Percentiles rank a stretch among this genome's conserved stretches.
Conservation (phyloP, 768 basidiomycete genomes). For the Pisolithus tinctorius region DNA sequence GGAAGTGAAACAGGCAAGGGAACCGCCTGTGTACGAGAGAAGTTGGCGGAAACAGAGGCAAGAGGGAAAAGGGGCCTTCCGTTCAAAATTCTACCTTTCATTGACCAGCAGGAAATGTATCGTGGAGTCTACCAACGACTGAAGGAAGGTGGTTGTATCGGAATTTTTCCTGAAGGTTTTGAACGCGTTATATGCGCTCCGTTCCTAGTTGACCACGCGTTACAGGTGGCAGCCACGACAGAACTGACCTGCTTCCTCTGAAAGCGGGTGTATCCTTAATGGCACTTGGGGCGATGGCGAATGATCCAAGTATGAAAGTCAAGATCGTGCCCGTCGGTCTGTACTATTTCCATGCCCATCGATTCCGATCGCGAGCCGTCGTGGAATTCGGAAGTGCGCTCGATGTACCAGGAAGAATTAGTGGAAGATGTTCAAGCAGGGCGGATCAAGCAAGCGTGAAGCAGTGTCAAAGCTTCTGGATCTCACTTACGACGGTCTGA, state of each 20-base stretch:
- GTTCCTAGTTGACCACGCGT: neutral
- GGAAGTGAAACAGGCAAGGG: conserved; percentile 74
- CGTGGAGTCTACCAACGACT: conserved; percentile 83
- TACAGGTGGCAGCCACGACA: conserved; percentile 94
- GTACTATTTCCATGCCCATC: conserved; percentile 70
- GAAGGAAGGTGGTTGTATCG: conserved; percentile 83
- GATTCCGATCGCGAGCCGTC: conserved; percentile 94
- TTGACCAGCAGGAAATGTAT: conserved; percentile 96
- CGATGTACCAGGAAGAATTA: conserved; percentile 79
- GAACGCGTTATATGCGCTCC: neutral
- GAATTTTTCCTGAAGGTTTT: conserved; percentile 96
- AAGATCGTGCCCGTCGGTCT: conserved; percentile 86
- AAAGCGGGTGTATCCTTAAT: conserved; percentile 98
- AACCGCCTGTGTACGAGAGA: conserved; percentile 61
- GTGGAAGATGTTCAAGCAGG: conserved; percentile 88
- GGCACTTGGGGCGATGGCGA: conserved; percentile 97
- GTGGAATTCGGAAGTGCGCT: conserved; percentile 92
- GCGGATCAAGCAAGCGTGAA: conserved; percentile 82
- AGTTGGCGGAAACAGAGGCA: conserved; percentile 49
- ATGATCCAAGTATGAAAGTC: conserved; percentile 77
- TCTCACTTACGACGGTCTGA: conserved; percentile 85
- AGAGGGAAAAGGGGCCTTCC: conserved; percentile 57
- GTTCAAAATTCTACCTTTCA: conserved; percentile 79
- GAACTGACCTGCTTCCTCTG: conserved; percentile 90
- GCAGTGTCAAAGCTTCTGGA: conserved; percentile 87